phyloP scores from a whole-genome alignment of 2,329 filamentous ascomycete genomes.

The Beauveria asiatica region DNA sequence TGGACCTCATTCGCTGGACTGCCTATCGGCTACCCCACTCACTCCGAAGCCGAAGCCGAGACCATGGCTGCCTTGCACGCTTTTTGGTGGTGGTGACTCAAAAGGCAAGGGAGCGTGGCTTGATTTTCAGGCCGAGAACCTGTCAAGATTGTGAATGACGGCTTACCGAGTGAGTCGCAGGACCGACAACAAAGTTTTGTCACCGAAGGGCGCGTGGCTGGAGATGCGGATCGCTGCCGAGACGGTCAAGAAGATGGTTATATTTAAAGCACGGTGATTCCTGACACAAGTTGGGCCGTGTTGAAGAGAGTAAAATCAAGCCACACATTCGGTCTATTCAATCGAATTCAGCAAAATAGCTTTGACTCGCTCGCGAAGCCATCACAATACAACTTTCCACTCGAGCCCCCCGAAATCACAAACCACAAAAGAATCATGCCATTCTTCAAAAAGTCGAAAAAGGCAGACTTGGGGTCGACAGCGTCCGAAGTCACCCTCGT shows the following conservation, averaged over 20 bases:
- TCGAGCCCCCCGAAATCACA: background rate
- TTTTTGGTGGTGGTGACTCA: background rate
- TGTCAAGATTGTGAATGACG: background rate
- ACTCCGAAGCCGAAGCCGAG: slow-evolving; percentile 9
- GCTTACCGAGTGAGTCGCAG: slow-evolving; percentile 5
- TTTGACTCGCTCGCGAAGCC: background rate
- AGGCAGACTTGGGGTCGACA: background rate
- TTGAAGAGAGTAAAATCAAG: background rate
- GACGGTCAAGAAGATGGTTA: background rate
- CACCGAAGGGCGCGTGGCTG: background rate
- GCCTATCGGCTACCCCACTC: background rate
- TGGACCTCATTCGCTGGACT: background rate
- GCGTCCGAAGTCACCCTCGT: slow-evolving; percentile 7
- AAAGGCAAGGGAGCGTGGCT: background rate
- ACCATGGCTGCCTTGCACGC: background rate
- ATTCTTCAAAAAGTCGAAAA: slow-evolving; percentile 4
- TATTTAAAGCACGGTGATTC: background rate
- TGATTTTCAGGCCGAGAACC: background rate
- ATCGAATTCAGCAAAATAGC: background rate
- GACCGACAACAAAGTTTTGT: background rate
- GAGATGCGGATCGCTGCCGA: background rate
- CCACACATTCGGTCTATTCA: background rate
- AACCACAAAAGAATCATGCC: background rate
- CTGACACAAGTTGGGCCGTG: background rate
- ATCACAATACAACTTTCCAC: background rate